Base-by-base conservation (phyloP, 2,329 filamentous ascomycete genomes). In the Penicillium corylophilum region DNA sequence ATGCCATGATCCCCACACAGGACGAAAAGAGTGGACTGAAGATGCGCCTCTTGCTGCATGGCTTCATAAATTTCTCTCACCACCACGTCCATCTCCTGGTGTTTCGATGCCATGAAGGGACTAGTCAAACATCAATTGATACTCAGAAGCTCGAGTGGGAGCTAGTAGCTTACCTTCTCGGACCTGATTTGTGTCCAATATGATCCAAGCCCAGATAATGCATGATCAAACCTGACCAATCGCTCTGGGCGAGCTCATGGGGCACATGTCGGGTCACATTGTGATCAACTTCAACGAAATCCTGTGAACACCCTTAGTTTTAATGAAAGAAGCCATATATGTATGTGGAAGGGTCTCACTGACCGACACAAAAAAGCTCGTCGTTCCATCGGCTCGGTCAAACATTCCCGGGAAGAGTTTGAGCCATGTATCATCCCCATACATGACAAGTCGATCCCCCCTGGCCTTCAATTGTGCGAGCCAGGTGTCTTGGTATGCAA, bases 1-100 rank as follows among this genome's bases (percentile, higher is more conserved):
- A 99, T 99, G n/a, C 94, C 94, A 68, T 99, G 94, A 64, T 99
- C 95, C 50, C 94, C 94, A 50, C 87, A 90, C 6, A 99, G 74
- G 3, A 99, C 85, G 41, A 99, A 81, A 2, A 99, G 75, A 0
- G 93, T 91, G 4, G 88, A 88, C 28, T 82, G 68, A 1, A 96
- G 82, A 69, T 96, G 87, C 1, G 80, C 68, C 50, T 88, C 75
- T 4, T 79, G 79, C 64, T 88, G 81, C 58, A 99, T 88, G 6
- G 89, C 87, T 12, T 79, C 76, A 66, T 90, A 96, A 23, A 99
- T 87, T 51, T 83, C 75, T 55, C 79, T 78, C 35, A 96, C 86
- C 56, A 97, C 87, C 1, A 73, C 79, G 65, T 97, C 93, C 93
- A 99, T 99, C 71, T 99, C 95, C 18, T 74, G 78, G 71, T 99